phyloP scores from a whole-genome alignment of 2,329 filamentous ascomycete genomes.

The Ophiostoma sp. region DNA sequence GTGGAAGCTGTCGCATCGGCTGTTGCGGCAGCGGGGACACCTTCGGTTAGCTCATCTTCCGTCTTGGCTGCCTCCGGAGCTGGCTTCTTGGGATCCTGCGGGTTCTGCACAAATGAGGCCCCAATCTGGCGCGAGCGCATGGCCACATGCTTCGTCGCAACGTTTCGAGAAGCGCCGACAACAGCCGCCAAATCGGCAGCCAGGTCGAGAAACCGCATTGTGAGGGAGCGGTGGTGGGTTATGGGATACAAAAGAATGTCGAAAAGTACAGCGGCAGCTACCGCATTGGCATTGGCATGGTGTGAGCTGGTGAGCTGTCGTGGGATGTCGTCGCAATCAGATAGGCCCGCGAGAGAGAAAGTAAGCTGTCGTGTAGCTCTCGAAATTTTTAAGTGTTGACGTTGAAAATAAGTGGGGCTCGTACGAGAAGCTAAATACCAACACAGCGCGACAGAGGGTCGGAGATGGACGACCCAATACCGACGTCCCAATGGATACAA shows the following conservation, averaged over 20 bases:
- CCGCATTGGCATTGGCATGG: slow-evolving; percentile 3
- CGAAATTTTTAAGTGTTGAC: slow-evolving; percentile 15
- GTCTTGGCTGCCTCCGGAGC: background rate
- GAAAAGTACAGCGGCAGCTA: background rate
- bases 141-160: slow-evolving; percentile 64
- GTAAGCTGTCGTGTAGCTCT: background rate
- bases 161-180: slow-evolving; percentile 66
- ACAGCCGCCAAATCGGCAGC: slow-evolving; percentile 69
- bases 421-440: background rate
- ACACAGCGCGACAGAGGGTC: no score
- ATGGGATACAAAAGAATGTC: background rate
- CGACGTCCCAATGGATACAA: background rate
- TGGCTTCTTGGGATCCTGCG: background rate
- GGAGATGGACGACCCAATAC: background rate
- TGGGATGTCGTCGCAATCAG: background rate
- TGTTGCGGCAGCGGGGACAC: no score
- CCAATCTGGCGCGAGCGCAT: slow-evolving; percentile 56
- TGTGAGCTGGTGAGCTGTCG: background rate
- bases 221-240: no score
- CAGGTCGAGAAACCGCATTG: slow-evolving; percentile 64
- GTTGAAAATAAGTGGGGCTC: slow-evolving; percentile 21
- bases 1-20: background rate
- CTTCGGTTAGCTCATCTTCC: background rate
- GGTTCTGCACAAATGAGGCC: background rate
- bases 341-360: background rate